Percentiles rank a stretch among this genome's conserved stretches.
Evolutionary conservation across 2,329 filamentous ascomycete species (phyloP).

Genomic region (Xylariales sp.): DNA sequence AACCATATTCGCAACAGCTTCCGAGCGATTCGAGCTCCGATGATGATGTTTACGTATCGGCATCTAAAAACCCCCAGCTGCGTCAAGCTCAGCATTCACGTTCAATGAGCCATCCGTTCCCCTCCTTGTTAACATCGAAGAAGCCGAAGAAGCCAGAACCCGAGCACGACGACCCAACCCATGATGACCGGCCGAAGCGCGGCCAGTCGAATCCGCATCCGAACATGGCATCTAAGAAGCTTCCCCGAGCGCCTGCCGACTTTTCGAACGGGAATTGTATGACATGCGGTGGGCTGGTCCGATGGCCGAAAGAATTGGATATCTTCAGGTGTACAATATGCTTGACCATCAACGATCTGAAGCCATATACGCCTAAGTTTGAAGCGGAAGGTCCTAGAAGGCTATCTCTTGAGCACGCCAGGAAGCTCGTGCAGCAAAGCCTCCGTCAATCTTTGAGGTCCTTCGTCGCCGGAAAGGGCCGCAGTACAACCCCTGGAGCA

Average conservation of each 20-base stretch:
- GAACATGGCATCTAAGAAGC: constrained; percentile 26
- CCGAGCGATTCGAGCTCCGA: constrained; percentile 31
- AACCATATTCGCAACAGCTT: constrained; percentile 18
- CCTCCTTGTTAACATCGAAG: constrained; percentile 60
- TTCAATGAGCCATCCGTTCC: constrained; percentile 77
- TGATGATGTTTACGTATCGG: constrained; percentile 22
- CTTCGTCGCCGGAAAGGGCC: constrained; percentile 17
- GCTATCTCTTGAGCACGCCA: constrained; percentile 57
- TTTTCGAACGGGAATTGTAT: constrained; percentile 72
- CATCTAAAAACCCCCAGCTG: too few species aligned
- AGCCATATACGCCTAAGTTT: constrained; percentile 28
- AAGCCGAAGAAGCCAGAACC: constrained; percentile 46
- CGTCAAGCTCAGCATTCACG: too few species aligned
- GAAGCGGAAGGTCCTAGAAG: not conserved
- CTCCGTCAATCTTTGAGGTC: constrained; percentile 33
- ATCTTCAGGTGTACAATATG: constrained; percentile 82
- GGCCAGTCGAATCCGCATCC: constrained; percentile 23
- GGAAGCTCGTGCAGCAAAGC: constrained; percentile 40
- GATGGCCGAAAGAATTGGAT: constrained; percentile 69
- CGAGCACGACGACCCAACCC: constrained; percentile 36
- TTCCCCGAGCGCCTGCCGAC: constrained; percentile 34
- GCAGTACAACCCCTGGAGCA: constrained; percentile 9
- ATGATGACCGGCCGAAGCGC: constrained; percentile 35
- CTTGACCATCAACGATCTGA: constrained; percentile 77
- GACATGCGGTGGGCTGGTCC: constrained; percentile 76